Evolutionary conservation across 768 basidiomycete species (phyloP).

Genomic region (Tubosaeta sp.): DNA sequence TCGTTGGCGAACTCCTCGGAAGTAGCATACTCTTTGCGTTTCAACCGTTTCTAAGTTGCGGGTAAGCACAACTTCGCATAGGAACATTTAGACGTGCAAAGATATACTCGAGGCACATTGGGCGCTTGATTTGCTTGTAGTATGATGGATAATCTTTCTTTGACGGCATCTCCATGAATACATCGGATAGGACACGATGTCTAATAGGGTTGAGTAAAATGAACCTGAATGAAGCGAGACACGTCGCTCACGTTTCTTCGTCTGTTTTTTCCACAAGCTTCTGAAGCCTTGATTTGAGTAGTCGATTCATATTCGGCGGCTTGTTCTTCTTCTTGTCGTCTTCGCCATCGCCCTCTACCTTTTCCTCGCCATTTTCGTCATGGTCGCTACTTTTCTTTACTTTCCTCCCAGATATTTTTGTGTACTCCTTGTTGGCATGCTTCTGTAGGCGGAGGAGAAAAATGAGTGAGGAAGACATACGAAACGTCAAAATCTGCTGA

Average conservation of each 20-base stretch:
- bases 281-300: slow-evolving; percentile 65
- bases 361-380: slow-evolving; percentile 39
- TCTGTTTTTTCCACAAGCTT: slow-evolving; percentile 74
- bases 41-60: slow-evolving; percentile 63
- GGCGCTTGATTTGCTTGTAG: slow-evolving; percentile 74
- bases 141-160: slow-evolving; percentile 77
- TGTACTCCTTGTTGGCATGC: slow-evolving; percentile 44
- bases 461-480: slow-evolving; percentile 2
- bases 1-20: slow-evolving; percentile 76
- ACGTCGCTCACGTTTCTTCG: slow-evolving; percentile 47
- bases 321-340: slow-evolving; percentile 50
- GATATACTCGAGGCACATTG: slow-evolving; percentile 74
- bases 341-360: slow-evolving; percentile 39
- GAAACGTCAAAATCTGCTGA: slow-evolving; percentile 34
- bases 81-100: slow-evolving; percentile 47
- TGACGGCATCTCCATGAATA: slow-evolving; percentile 83
- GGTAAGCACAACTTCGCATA: not conserved
- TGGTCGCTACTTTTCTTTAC: slow-evolving; percentile 36
- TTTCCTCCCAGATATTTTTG: slow-evolving; percentile 40
- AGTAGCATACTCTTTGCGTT: slow-evolving; percentile 70
- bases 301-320: slow-evolving; percentile 56
- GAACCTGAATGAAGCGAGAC: slow-evolving; percentile 1
- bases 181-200: slow-evolving; percentile 61
- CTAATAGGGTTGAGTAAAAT: slow-evolving; percentile 32
- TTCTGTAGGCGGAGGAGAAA: slow-evolving; percentile 34